Evolutionary conservation across 225 moss, liverwort and hornwort species (phyloP).

Genomic region (Straminergon stramineum): DNA sequence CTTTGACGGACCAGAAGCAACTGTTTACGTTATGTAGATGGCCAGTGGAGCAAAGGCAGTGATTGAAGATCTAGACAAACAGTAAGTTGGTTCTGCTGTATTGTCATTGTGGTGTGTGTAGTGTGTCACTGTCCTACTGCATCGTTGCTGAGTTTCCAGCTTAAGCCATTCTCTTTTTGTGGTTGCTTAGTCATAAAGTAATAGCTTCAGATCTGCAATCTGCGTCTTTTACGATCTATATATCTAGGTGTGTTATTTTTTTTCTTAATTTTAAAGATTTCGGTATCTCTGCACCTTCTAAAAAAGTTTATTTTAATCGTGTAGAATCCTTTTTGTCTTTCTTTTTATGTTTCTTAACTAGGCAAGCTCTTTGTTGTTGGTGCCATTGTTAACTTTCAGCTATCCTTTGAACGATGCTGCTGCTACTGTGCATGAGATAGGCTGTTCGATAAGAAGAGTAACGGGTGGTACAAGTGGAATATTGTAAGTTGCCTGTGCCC

Average conservation of each 20-base stretch:
- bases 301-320: neutral
- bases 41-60: conserved; percentile 76
- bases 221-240: neutral
- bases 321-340: neutral
- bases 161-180: neutral
- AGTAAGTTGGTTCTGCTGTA: conserved; percentile 30
- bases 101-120: neutral
- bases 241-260: neutral
- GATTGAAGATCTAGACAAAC: conserved; percentile 60
- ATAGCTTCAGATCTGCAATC: neutral
- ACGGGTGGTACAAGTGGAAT: conserved; percentile 96
- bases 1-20: neutral
- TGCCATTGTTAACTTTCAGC: conserved; percentile 24
- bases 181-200: neutral
- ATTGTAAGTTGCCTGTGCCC: conserved; percentile 39
- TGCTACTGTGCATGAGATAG: conserved; percentile 79
- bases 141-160: neutral
- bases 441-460: conserved; percentile 68
- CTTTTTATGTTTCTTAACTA: neutral
- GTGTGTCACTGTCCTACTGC: neutral
- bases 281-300: neutral
- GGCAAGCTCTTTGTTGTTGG: neutral
- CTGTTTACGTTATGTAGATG: conserved; percentile 42
- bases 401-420: conserved; percentile 93
- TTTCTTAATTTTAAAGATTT: neutral